These are phyloP conservation scores for Neonothopanus nambi DNA, from an alignment of 1,284 basidiomycete species.

Conservation along the genomic window DNA sequence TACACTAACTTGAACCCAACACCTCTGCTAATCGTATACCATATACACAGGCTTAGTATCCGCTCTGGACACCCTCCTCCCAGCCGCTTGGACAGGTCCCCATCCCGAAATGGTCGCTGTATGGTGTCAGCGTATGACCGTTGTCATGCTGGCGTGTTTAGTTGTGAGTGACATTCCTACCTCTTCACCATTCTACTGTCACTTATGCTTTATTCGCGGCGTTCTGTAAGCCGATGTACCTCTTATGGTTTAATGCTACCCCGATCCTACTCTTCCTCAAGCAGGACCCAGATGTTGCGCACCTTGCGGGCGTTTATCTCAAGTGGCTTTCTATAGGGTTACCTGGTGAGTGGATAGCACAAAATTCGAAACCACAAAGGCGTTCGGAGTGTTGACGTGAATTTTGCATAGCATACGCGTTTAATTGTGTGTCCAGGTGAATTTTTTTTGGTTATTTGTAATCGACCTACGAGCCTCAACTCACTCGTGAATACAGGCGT, in stretches of 20 bases:
- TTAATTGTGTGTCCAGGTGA: slow-evolving; percentile 69
- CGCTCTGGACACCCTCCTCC: slow-evolving; percentile 88
- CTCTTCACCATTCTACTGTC: slow-evolving; percentile 2
- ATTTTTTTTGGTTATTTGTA: slow-evolving; percentile 21
- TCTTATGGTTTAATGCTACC: slow-evolving; percentile 84
- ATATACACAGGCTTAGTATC: slow-evolving; percentile 57
- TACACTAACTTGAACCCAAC: too few species aligned
- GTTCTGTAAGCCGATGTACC: slow-evolving; percentile 49
- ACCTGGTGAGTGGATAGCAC: slow-evolving; percentile 46
- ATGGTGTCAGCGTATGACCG: slow-evolving; percentile 52
- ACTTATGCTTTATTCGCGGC: slow-evolving; percentile 33
- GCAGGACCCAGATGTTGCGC: slow-evolving; percentile 88
- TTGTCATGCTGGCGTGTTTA: slow-evolving; percentile 55
- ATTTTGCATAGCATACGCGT: slow-evolving; percentile 64
- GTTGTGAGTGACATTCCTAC: background rate
- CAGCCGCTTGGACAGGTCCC: slow-evolving; percentile 87
- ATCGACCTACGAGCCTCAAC: slow-evolving; percentile 19
- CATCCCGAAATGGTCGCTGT: slow-evolving; percentile 66
- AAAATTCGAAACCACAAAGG: background rate
- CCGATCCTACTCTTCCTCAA: slow-evolving; percentile 72
- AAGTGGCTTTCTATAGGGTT: slow-evolving; percentile 79
- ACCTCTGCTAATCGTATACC: too few species aligned
- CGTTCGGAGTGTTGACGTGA: background rate
- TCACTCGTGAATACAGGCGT: slow-evolving; percentile 44
- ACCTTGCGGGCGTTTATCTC: slow-evolving; percentile 76